Conservation (phyloP, 2,329 filamentous ascomycete genomes). For the Xylaria sp. region DNA sequence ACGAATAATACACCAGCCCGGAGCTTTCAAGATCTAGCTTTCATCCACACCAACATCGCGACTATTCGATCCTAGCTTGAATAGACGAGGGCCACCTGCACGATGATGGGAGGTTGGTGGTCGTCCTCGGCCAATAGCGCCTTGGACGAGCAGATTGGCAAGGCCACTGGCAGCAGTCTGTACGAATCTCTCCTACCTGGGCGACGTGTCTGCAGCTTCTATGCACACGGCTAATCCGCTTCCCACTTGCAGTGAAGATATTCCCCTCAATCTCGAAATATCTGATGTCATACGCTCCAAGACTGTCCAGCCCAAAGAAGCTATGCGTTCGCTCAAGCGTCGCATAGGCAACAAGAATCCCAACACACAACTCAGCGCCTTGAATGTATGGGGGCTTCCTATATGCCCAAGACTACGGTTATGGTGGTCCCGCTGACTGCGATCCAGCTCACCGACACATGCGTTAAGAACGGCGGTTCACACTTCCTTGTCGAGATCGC, state of each 20-base stretch:
- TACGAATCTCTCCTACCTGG: conserved; percentile 58
- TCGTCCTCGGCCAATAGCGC: conserved; percentile 90
- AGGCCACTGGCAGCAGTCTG: conserved; percentile 93
- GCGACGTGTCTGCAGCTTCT: conserved; percentile 9
- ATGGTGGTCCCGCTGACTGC: conserved; percentile 31
- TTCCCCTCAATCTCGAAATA: conserved; percentile 96
- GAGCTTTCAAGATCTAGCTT: neutral
- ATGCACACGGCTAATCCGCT: conserved; percentile 13
- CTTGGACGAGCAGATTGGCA: conserved; percentile 96
- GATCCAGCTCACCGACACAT: conserved; percentile 88
- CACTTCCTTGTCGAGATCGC: conserved; percentile 97
- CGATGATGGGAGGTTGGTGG: conserved; percentile 90
- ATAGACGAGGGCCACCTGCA: conserved; percentile 22
- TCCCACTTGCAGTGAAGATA: conserved; percentile 79
- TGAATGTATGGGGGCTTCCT: conserved; percentile 71
- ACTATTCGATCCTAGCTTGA: conserved; percentile 3
- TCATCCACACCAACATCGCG: neutral
- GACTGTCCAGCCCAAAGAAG: conserved; percentile 95
- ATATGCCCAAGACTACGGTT: conserved; percentile 36
- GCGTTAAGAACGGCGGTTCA: conserved; percentile 95
- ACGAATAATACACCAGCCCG: neutral
- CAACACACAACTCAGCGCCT: conserved; percentile 93
- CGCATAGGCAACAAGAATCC: conserved; percentile 98
- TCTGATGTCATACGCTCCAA: conserved; percentile 98
- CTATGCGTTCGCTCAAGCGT: conserved; percentile 94